These are phyloP conservation scores for Rhodotorula sp. DNA, from an alignment of 1,284 basidiomycete species.

Conservation along the genomic window DNA sequence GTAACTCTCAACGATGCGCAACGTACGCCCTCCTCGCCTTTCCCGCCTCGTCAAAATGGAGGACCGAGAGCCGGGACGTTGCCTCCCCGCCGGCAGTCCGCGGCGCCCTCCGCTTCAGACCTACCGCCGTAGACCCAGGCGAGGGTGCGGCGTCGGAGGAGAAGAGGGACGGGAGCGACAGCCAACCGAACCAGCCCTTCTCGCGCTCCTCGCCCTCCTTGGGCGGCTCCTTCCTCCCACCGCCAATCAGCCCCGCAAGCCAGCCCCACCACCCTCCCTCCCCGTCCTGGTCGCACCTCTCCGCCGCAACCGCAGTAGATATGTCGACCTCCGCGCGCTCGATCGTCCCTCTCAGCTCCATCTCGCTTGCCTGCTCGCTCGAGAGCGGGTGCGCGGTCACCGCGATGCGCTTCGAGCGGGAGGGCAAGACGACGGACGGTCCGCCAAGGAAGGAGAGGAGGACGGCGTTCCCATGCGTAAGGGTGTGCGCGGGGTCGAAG, in stretches of 20 bases:
- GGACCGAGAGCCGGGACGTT: background rate
- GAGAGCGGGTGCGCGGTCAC: constrained; percentile 14
- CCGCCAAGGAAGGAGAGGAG: constrained; percentile 22
- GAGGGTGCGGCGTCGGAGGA: background rate
- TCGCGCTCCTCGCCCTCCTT: background rate
- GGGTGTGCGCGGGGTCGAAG: background rate
- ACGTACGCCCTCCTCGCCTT: constrained; percentile 3
- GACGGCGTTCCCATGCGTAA: constrained; percentile 23
- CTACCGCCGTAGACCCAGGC: background rate
- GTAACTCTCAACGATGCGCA: background rate
- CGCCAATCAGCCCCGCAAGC: background rate
- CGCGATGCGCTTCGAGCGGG: background rate
- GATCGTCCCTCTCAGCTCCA: background rate
- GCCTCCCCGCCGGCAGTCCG: background rate
- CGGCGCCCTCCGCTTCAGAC: too few relatives aligned
- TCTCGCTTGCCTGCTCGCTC: background rate
- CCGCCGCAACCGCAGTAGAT: background rate
- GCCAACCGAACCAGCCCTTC: background rate
- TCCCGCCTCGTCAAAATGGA: constrained; percentile 4
- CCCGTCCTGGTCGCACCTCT: background rate
- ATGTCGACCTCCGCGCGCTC: background rate
- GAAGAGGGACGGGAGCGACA: background rate
- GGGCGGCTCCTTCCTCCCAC: too few relatives aligned
- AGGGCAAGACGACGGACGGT: background rate
- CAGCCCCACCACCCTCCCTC: background rate